phyloP scores from a whole-genome alignment of 2,329 filamentous ascomycete species.

The Aspergillus novoparasiticus region DNA sequence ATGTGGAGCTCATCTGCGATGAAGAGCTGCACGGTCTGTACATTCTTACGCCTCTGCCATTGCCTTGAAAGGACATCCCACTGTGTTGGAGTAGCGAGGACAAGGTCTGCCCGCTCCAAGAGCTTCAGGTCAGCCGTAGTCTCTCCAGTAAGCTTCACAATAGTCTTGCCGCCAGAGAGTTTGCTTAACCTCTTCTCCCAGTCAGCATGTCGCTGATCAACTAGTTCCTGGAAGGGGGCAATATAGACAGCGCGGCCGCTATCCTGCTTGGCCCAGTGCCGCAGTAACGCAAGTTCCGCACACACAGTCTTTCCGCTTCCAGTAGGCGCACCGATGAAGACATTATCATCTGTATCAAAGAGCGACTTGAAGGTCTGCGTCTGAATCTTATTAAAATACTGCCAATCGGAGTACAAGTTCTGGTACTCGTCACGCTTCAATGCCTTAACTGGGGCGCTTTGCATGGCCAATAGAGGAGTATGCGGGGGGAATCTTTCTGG shows the following conservation, averaged over 20 bases:
- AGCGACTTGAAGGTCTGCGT: conserved; percentile 96
- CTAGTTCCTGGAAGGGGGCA: conserved; percentile 89
- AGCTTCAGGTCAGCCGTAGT: conserved; percentile 87
- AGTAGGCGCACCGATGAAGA: conserved; percentile 88
- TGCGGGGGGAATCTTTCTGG: conserved; percentile 95
- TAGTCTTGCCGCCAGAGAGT: conserved; percentile 79
- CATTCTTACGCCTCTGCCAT: conserved; percentile 95
- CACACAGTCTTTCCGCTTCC: conserved; percentile 97
- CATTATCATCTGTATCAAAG: conserved; percentile 88
- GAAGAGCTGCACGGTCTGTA: conserved; percentile 86
- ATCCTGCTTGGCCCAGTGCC: conserved; percentile 76
- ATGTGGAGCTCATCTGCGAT: conserved; percentile 96
- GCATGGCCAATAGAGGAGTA: conserved; percentile 87
- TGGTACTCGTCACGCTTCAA: conserved; percentile 84
- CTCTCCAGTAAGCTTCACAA: conserved; percentile 92
- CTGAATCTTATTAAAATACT: conserved; percentile 94
- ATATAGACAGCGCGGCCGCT: conserved; percentile 86
- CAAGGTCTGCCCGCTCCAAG: conserved; percentile 81
- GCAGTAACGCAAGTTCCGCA: conserved; percentile 88
- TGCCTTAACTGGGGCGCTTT: conserved; percentile 84
- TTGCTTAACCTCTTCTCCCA: conserved; percentile 78
- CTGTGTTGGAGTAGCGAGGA: conserved; percentile 88
- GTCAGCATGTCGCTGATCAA: conserved; percentile 78
- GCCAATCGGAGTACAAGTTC: conserved; percentile 78
- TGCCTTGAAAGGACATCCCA: conserved; percentile 96